phyloP scores from a whole-genome alignment of 1,284 basidiomycete species.

The Apiotrichum montevideense region DNA sequence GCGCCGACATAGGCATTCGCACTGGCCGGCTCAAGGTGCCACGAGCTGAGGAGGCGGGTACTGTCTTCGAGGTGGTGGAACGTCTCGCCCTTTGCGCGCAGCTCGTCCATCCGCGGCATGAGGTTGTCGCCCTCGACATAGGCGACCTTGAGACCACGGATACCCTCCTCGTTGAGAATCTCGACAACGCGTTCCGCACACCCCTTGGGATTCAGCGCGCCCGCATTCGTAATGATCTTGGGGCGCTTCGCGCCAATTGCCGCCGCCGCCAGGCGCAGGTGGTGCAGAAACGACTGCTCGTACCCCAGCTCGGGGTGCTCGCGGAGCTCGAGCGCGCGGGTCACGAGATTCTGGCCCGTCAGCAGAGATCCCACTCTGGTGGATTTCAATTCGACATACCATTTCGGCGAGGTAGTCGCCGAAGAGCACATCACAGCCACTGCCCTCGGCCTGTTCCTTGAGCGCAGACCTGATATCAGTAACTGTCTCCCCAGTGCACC shows the following conservation, averaged over 20 bases:
- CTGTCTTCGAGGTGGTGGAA: constrained; percentile 15
- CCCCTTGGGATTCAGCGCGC: constrained; percentile 19
- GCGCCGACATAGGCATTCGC: constrained; percentile 18
- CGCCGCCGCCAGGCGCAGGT: constrained; percentile 12
- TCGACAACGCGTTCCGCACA: constrained; percentile 10
- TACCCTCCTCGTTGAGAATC: constrained; percentile 6
- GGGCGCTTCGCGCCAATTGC: constrained; percentile 12
- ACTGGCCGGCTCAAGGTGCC: constrained; percentile 11
- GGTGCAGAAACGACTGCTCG: constrained; percentile 18
- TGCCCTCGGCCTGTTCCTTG: constrained; percentile 7
- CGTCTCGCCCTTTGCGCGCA: constrained; percentile 9
- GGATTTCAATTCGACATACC: constrained; percentile 1
- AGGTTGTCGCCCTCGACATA: constrained; percentile 18
- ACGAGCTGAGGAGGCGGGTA: constrained; percentile 3
- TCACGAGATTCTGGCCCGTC: constrained; percentile 15
- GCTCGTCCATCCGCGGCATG: constrained; percentile 7
- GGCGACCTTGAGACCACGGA: constrained; percentile 5
- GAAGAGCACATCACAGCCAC: constrained; percentile 12
- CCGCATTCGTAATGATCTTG: constrained; percentile 22
- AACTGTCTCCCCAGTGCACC: not conserved
- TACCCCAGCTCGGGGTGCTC: constrained; percentile 17
- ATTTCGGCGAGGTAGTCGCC: constrained; percentile 20
- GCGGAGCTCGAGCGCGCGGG: constrained; percentile 15
- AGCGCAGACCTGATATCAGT: constrained; percentile 7
- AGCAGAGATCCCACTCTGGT: not conserved